Base-by-base conservation (phyloP, 1,284 basidiomycete genomes). In the Boletus albobrunnescens region DNA sequence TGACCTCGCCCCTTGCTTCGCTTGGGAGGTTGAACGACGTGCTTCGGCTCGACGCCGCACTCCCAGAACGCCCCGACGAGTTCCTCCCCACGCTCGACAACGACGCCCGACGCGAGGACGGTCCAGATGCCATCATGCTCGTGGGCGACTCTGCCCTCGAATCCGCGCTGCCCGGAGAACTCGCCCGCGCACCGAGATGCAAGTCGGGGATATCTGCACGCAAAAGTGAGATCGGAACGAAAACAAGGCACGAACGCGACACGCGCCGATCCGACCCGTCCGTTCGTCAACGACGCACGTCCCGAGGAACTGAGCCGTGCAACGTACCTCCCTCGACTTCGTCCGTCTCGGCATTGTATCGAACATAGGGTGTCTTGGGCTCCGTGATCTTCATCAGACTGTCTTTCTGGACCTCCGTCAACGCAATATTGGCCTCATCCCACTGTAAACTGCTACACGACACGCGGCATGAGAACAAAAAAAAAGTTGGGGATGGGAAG, bases 331-430 rank as follows among this genome's bases (percentile, higher is more conserved):
- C 80, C 67, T 91, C 87, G 36, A 93, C 71, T 47, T 81, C 78
- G 64, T 94, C 91, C 35, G 87, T 87, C 66, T 88, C 84, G 0
- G 90, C 79, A 58, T 94, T 90, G 67, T 94, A 93, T 52, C 90
- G 76, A 44, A 95, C 91, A 68, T 87, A 95, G 0, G 92, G 92
- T n/a, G 92, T 95, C 79, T 95, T 95, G 42, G 92, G 92, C 64
- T 95, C 92, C 4, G 89, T 92, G 63, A 95, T 95, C 81, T 94
- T 95, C 91, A 94, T 95, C 62, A 91, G 73, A 57, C 89, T 92
- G 61, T 94, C 91, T 68, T 94, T 93, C 74, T 88, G 82, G 56
- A 91, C 84, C 69, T 95, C 92, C 0, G 91, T 94, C 59, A 90
- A 69, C 23, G 90, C 89, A 39, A 95, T 76, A 62, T 94, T 95